Conservation (phyloP, 306 rosid species). For the Pterocarpus macrocarpus region DNA sequence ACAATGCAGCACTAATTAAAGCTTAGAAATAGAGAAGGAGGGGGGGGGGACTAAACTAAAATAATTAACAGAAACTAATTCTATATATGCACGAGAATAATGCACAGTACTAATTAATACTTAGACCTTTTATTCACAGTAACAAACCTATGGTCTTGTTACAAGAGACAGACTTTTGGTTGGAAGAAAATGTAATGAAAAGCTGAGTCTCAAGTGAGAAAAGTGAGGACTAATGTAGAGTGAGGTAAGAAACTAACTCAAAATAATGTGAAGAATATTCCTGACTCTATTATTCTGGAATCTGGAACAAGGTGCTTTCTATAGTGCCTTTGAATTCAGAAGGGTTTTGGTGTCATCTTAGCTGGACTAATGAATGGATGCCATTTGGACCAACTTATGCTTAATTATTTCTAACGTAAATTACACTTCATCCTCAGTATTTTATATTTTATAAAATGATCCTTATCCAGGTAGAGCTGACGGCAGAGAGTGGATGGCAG, state of each 20-base stretch:
- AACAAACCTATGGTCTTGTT: not conserved
- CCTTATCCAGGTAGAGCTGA: too few relatives aligned
- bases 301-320: not conserved
- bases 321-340: too few relatives aligned
- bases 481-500: too few relatives aligned
- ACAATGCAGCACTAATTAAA: constrained; percentile 5
- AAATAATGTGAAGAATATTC: not conserved
- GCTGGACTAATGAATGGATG: too few relatives aligned
- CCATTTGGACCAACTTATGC: too few relatives aligned
- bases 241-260: constrained; percentile 1
- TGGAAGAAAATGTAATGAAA: constrained; percentile 16
- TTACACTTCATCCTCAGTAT: too few relatives aligned
- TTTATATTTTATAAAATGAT: too few relatives aligned
- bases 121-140: not conserved
- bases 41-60: not conserved
- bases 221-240: constrained; percentile 12
- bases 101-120: not conserved
- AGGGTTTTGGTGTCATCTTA: too few relatives aligned
- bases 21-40: not conserved
- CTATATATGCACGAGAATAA: constrained; percentile 10
- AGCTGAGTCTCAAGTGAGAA: constrained; percentile 5
- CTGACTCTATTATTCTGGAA: not conserved
- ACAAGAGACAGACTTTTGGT: not conserved
- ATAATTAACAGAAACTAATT: constrained; percentile 9
- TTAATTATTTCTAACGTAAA: too few relatives aligned